Evolutionary conservation across 768 basidiomycete genomes (phyloP).

Genomic region (Lactarius quietus): DNA sequence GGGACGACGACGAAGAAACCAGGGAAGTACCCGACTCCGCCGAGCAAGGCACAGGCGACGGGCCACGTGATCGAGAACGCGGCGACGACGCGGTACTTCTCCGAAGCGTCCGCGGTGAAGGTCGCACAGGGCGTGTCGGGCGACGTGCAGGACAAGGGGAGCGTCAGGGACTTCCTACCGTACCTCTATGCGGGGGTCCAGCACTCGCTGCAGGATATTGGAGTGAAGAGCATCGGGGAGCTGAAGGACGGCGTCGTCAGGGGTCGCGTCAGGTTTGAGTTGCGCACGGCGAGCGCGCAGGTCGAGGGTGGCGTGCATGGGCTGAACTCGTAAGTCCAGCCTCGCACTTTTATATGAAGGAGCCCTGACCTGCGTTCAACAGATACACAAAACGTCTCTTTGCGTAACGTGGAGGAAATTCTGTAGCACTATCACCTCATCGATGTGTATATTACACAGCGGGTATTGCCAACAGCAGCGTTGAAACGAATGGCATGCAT

Average conservation of each 20-base stretch:
- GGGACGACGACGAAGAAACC: constrained; percentile 10
- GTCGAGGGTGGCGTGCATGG: constrained; percentile 96
- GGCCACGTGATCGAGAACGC: constrained; percentile 73
- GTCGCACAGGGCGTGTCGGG: constrained; percentile 97
- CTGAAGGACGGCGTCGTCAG: constrained; percentile 61
- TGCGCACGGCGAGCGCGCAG: constrained; percentile 93
- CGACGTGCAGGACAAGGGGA: constrained; percentile 97
- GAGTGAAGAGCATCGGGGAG: constrained; percentile 62
- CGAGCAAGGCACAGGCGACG: constrained; percentile 33
- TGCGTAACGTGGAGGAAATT: constrained; percentile 28
- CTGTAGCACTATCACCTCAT: neutral
- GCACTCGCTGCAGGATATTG: constrained; percentile 94
- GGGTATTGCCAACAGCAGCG: neutral
- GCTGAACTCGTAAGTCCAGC: constrained; percentile 75
- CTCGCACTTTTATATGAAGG: neutral
- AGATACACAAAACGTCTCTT: constrained; percentile 60
- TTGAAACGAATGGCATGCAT: neutral
- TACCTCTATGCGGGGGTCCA: constrained; percentile 80
- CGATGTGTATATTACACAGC: neutral
- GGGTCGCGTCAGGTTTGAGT: constrained; percentile 81
- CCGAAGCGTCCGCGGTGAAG: constrained; percentile 87
- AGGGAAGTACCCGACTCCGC: constrained; percentile 47
- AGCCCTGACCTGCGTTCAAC: constrained; percentile 7
- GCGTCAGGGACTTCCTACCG: constrained; percentile 87
- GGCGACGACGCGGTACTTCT: constrained; percentile 94